phyloP scores from a whole-genome alignment of 163 green algal genomes.

The Trebouxia gelatinosa region DNA sequence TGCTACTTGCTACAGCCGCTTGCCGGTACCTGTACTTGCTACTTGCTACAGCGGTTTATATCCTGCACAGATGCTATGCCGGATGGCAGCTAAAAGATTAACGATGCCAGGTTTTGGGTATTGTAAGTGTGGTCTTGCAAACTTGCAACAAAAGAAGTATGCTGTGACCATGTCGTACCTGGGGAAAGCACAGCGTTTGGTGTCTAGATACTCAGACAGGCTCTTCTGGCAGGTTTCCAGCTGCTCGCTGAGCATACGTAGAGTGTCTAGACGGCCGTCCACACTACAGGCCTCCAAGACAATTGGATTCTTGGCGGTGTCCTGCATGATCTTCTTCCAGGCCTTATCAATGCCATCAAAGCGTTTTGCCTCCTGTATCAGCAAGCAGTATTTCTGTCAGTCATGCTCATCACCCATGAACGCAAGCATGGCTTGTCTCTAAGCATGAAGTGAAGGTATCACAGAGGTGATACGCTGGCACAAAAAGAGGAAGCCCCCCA shows the following conservation, averaged over 20 bases:
- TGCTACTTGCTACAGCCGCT: no score
- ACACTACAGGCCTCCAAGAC: conserved; percentile 78
- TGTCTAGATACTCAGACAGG: conserved; percentile 86
- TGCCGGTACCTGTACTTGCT: not conserved
- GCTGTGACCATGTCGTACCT: no score
- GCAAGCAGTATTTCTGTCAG: not conserved
- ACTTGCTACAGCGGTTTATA: not conserved
- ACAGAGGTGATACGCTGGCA: no score
- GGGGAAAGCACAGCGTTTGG: conserved; percentile 84
- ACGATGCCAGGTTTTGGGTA: no score
- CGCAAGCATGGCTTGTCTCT: no score
- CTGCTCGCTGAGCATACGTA: conserved; percentile 67
- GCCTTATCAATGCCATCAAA: conserved; percentile 85
- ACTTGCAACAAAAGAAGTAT: no score
- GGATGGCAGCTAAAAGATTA: no score
- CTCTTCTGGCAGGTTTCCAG: conserved; percentile 89
- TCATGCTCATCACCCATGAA: no score
- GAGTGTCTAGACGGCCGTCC: conserved; percentile 63
- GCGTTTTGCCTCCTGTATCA: conserved; percentile 75
- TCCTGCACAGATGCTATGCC: not conserved
- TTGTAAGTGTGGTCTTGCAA: no score
- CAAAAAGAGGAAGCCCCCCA: no score
- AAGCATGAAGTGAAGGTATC: no score
- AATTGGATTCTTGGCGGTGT: conserved; percentile 80
- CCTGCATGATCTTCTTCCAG: conserved; percentile 84